These are phyloP conservation scores for Trametes elegans DNA, from an alignment of 768 basidiomycete genomes.

Conservation along the genomic window DNA sequence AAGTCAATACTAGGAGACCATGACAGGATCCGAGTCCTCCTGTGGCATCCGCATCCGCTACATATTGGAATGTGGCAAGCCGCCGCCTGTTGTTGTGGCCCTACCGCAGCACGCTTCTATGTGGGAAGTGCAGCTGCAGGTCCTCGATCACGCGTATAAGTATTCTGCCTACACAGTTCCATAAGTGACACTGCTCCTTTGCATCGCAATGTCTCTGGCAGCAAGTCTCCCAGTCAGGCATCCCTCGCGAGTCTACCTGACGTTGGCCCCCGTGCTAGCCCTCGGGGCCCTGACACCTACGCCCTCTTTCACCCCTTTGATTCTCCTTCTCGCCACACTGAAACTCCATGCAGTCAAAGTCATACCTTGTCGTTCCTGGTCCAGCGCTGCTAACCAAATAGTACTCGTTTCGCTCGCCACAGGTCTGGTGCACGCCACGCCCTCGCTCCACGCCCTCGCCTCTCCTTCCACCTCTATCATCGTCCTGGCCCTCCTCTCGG, in stretches of 20 bases:
- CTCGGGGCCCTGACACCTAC: conserved; percentile 30
- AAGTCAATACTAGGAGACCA: too few relatives aligned
- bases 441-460: conserved; percentile 50
- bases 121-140: neutral
- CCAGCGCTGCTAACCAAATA: conserved; percentile 17
- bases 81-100: too few relatives aligned
- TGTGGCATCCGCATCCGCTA: too few relatives aligned
- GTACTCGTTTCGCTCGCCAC: conserved; percentile 27
- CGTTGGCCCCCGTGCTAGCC: conserved; percentile 13
- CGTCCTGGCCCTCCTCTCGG: conserved; percentile 42
- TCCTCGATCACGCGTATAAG: neutral
- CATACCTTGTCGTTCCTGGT: conserved; percentile 17
- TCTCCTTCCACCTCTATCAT: conserved; percentile 47
- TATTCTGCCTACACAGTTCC: neutral
- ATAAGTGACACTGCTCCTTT: neutral
- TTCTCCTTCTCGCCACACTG: conserved; percentile 28
- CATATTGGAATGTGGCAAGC: too few relatives aligned
- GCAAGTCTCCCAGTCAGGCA: conserved; percentile 4
- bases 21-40: too few relatives aligned
- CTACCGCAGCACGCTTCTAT: too few relatives aligned
- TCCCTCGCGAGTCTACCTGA: conserved; percentile 16
- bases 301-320: conserved; percentile 30
- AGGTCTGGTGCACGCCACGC: conserved; percentile 25
- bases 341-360: conserved; percentile 25
- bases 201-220: neutral